A percentile compares a stretch with the other conserved stretches of the same genome.
phyloP scores from a whole-genome alignment of 352 stramenopile species.

The Globisporangium recalcitrans region DNA sequence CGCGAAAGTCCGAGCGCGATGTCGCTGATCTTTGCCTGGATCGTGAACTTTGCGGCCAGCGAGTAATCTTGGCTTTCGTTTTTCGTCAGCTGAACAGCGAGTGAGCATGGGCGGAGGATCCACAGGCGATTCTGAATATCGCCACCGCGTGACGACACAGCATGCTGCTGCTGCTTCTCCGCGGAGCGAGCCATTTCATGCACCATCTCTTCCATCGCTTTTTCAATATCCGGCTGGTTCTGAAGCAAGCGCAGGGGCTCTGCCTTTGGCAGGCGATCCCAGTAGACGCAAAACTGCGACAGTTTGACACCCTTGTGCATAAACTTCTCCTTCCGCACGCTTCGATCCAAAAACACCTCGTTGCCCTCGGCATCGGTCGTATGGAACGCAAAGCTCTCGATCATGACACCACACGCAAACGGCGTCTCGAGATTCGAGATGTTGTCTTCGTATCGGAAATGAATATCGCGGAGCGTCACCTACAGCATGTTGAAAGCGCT shows the following conservation, averaged over 20 bases:
- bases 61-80: slow-evolving; percentile 75
- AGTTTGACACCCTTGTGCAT: slow-evolving; percentile 62
- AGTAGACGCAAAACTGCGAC: slow-evolving; percentile 52
- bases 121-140: slow-evolving; percentile 32
- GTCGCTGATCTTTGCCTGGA: slow-evolving; percentile 44
- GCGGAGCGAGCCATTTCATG: slow-evolving; percentile 18
- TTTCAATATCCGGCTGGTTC: slow-evolving; percentile 26
- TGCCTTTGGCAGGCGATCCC: slow-evolving; percentile 41
- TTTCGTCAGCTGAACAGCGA: slow-evolving; percentile 67
- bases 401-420: slow-evolving; percentile 69
- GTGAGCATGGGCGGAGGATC: slow-evolving; percentile 45
- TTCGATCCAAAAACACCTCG: slow-evolving; percentile 68
- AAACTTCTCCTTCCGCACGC: slow-evolving; percentile 29
- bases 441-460: slow-evolving; percentile 74
- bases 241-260: slow-evolving; percentile 30
- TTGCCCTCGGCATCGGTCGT: slow-evolving; percentile 64
- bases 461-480: slow-evolving; percentile 65
- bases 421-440: slow-evolving; percentile 53
- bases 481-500: background rate
- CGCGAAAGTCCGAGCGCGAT: slow-evolving; percentile 52
- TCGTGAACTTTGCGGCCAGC: slow-evolving; percentile 56
- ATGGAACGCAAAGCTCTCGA: slow-evolving; percentile 61
- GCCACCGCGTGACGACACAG: background rate
- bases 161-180: slow-evolving; percentile 7
- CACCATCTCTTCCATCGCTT: slow-evolving; percentile 52